Base-by-base conservation (phyloP, 176 grass and related monocot genomes). In the Musa acuminata region DNA sequence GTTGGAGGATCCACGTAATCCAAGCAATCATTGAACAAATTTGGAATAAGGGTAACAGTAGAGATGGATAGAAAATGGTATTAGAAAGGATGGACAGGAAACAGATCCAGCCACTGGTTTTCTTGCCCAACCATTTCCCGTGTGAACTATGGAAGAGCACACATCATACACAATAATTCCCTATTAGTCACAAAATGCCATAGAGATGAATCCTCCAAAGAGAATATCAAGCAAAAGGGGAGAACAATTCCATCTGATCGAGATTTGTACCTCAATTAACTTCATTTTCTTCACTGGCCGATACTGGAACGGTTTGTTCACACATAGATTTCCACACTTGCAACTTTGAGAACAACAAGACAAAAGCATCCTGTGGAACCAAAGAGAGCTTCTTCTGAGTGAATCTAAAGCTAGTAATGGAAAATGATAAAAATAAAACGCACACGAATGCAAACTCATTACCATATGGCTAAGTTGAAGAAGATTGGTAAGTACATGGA, bases 231-330 rank as follows among this genome's bases (percentile, higher is more conserved):
- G 16, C 12, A 20, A 57, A 20, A 48, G 64, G 6, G 13, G 27
- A 50, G 14, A 57, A 2, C 24, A 77, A 55, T 59, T 51, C 51
- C 11, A 14, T 25, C 13, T 6, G 24, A 13, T 49, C 21, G 1
- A 22, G 52, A 22, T 22, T 70, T 43, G 13, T 79, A 79, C 77
- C 77, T 79, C 53, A 51, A 79, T 58, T 69, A 79, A 10, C 67
- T 79, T 79, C 26, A 70, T 66, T 79, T 79, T 69, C 77, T 79
- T 79, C 51, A 70, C 27, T 22, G 77, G 77, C 20, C 77, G 77
- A 53, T 58, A 68, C 53, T 79, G 77, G 54, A 79, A 79, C 4
- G 77, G 77, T 70, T 79, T 79, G 64, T 79, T 79, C 13, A 55
- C 26, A 51, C 77, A 79, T 48, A 58, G 67, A 69, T 69, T 55